Evolutionary conservation across 345 rosid species (phyloP).

Genomic region (Eucalyptus marginata): DNA sequence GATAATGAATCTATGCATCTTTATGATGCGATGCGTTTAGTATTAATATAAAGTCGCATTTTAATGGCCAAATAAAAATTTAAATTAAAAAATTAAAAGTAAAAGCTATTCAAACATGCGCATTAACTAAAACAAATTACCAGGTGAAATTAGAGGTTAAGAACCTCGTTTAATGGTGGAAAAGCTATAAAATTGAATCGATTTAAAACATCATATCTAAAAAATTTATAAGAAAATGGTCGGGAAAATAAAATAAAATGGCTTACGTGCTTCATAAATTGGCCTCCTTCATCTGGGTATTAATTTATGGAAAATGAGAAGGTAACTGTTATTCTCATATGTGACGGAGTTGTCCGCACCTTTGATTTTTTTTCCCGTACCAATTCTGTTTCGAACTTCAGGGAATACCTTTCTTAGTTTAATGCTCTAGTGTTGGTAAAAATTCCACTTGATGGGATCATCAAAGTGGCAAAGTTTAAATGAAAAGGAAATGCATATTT

Average conservation of each 20-base stretch:
- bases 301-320: not conserved
- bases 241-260: too few relatives aligned
- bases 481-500: not conserved
- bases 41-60: not conserved
- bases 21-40: not conserved
- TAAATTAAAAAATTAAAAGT: not conserved
- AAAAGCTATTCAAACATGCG: not conserved
- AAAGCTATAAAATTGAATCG: too few relatives aligned
- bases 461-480: not conserved
- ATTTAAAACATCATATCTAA: not conserved
- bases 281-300: not conserved
- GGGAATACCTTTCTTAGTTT: not conserved
- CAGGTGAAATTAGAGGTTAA: not conserved
- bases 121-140: not conserved
- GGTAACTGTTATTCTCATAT: not conserved
- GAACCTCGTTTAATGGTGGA: not conserved
- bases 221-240: not conserved
- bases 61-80: not conserved
- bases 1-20: not conserved
- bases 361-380: too few relatives aligned
- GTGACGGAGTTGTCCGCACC: not conserved
- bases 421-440: not conserved
- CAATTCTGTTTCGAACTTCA: too few relatives aligned
- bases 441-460: not conserved
- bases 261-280: not conserved